Evolutionary conservation across 2,329 filamentous ascomycete genomes (phyloP).

Genomic region (Clonostachys byssicola): DNA sequence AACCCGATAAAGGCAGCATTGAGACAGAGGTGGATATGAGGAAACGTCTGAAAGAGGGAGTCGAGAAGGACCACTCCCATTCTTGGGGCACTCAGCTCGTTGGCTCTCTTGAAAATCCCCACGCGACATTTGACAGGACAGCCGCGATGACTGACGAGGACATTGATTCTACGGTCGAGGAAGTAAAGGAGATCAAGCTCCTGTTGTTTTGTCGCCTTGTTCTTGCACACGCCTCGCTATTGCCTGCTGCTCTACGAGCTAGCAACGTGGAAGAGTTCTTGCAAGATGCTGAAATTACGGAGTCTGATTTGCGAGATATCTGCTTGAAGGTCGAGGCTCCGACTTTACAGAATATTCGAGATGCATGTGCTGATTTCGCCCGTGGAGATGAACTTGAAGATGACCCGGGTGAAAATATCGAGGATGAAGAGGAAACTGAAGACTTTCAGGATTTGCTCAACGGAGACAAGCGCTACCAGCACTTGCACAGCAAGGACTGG

Average conservation of each 20-base stretch:
- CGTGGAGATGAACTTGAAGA: conserved; percentile 9
- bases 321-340: conserved; percentile 17
- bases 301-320: conserved; percentile 17
- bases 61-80: conserved; percentile 14
- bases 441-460: conserved; percentile 9
- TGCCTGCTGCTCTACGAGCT: conserved; percentile 15
- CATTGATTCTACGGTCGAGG: conserved; percentile 11
- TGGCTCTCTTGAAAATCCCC: conserved; percentile 15
- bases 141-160: conserved; percentile 16
- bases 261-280: conserved; percentile 16
- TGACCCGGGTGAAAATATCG: conserved; percentile 4
- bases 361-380: conserved; percentile 20
- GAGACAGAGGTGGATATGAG: conserved; percentile 20
- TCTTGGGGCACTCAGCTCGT: conserved; percentile 11
- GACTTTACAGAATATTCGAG: conserved; percentile 16
- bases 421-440: conserved; percentile 7
- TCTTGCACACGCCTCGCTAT: conserved; percentile 14
- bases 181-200: conserved; percentile 18
- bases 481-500: conserved; percentile 15
- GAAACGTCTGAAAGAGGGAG: conserved; percentile 13
- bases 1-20: conserved; percentile 17
- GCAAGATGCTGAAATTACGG: conserved; percentile 11
- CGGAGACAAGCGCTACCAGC: conserved; percentile 6
- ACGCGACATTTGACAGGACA: conserved; percentile 13
- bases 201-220: conserved; percentile 18